phyloP scores from a whole-genome alignment of 1,284 basidiomycete genomes.

The Limonomyces culmigenus region DNA sequence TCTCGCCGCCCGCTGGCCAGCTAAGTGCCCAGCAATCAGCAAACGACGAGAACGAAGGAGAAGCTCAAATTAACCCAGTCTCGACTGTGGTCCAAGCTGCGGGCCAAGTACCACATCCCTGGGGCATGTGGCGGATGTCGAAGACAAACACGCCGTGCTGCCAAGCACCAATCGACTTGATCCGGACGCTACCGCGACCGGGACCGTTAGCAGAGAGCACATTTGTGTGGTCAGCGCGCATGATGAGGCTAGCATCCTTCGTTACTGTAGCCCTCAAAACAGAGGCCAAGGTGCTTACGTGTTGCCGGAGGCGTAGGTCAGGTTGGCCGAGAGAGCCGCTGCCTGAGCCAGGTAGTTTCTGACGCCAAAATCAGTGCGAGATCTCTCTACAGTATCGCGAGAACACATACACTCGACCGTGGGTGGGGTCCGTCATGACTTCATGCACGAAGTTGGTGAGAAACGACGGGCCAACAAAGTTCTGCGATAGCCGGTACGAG shows the following conservation, averaged over 20 bases:
- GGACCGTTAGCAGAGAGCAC: slow-evolving; percentile 10
- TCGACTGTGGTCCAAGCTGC: slow-evolving; percentile 28
- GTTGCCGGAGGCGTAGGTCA: slow-evolving; percentile 14
- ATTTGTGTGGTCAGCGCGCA: slow-evolving; percentile 18
- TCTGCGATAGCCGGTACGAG: slow-evolving; percentile 8
- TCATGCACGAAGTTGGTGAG: slow-evolving; percentile 15
- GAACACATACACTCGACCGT: slow-evolving; percentile 16
- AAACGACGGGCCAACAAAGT: slow-evolving; percentile 12
- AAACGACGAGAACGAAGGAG: no score
- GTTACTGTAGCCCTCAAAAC: no score
- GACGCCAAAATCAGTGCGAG: no score
- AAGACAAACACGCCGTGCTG: slow-evolving; percentile 6
- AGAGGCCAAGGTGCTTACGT: no score
- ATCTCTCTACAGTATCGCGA: no score
- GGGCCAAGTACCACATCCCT: slow-evolving; percentile 33
- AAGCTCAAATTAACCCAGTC: no score
- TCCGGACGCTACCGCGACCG: slow-evolving; percentile 13
- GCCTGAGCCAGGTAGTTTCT: slow-evolving; percentile 17
- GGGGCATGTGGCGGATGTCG: slow-evolving; percentile 14
- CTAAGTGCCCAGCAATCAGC: no score
- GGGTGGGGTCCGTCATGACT: slow-evolving; percentile 16
- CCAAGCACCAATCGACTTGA: slow-evolving; percentile 10
- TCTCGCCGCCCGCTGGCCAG: slow-evolving; percentile 24
- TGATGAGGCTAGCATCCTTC: slow-evolving; percentile 11
- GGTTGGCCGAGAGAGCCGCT: slow-evolving; percentile 14